Base-by-base conservation (phyloP, 768 basidiomycete species). In the Termitomyces titanicus region DNA sequence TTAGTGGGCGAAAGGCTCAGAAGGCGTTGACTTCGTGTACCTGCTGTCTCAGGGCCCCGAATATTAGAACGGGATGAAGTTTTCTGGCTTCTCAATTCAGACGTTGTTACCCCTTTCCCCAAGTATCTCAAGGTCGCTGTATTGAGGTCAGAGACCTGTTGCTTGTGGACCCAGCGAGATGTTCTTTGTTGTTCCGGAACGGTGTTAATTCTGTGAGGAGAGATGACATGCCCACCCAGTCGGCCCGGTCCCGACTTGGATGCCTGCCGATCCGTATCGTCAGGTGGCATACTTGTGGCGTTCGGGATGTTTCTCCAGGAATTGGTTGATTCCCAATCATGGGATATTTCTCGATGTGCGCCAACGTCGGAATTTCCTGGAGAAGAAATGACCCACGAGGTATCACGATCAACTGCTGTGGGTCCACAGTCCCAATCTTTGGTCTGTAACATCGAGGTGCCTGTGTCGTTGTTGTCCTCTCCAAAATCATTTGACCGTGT, bases 81-180 rank as follows among this genome's bases (percentile, higher is more conserved):
- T 44, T 50, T 40, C 29, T 47, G 38, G 13, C 33, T n/a, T n/a
- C 52, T 15, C 43, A 47, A 39, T 61, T n/a, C 47, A 38, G 40
- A 20, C 38, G 18, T 42, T 29, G 39, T 15, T 22, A 17, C 39
- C 29, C 39, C 52, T 31, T 54, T 49, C 17, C 48, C 53, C 17
- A 61, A 20, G 45, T 61, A 54, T 43, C 56, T 54, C 38, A 58
- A 55, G 40, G 63, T 31, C 17, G 55, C 51, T 3, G 27, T 44
- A 48, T 50, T 53, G 39, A 59, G 50, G 27, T 52, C 60, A 35
- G 50, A 52, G n/a, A 57, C 55, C 34, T 56, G 56, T 56, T 56
- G 54, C n/a, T 49, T 47, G 31, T 54, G 55, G 15, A 37, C 53
- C 40, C 39, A 53, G 33, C 35, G 50, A 39, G 27, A 44, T 46